Evolutionary conservation across 148 eudicot genomes (phyloP), one percentile per base, ranked within the genome.

Genomic region (Chenopodium quinoa): DNA sequence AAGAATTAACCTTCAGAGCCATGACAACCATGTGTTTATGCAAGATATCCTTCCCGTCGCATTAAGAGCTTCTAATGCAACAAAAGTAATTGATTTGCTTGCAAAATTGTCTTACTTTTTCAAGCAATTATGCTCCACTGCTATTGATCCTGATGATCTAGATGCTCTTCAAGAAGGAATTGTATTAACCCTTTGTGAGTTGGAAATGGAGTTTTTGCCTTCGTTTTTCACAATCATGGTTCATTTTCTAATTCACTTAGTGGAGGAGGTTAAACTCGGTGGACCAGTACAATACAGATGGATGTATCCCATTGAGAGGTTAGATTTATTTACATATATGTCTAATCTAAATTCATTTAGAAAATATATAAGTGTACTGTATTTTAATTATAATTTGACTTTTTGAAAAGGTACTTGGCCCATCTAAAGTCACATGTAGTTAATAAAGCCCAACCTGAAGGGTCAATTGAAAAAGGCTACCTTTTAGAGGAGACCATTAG

Each of bases 281-380:
- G 71, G 58, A n/a, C 71, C 37, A 11, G 75, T 79, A 7, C 79
- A 66, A 4, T 83, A 79, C 9, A 50, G 62, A 37, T 83, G 82
- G 75, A 83, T 83, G 85, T 79, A 83, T 67, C 79, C 64, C 9
- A 34, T 78, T 48, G 72, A 73, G 25, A 65, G 78, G 69, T 58
- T 7, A 58, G 4, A 23, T 27, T 27, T 27, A 27, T 27, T 0
- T 27, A 27, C 29, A 27, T 27, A 27, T 27, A 27, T 27, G 29
- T 27, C 29, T 27, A 27, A 27, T 48, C 2, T 9, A 48, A 48
- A 48, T 48, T 48, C 2, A 9, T 48, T 48, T 48, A 9, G 10
- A 14, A 48, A 48, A 9, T 48, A 2, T 48, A 0, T 9, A 48
- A 9, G 12, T 48, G 2, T 48, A 48, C 11, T 48, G 12, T 48